Evolutionary conservation across 345 rosid genomes (phyloP), one percentile per base, ranked within the genome.

Genomic region (Eucalyptus paniculata): DNA sequence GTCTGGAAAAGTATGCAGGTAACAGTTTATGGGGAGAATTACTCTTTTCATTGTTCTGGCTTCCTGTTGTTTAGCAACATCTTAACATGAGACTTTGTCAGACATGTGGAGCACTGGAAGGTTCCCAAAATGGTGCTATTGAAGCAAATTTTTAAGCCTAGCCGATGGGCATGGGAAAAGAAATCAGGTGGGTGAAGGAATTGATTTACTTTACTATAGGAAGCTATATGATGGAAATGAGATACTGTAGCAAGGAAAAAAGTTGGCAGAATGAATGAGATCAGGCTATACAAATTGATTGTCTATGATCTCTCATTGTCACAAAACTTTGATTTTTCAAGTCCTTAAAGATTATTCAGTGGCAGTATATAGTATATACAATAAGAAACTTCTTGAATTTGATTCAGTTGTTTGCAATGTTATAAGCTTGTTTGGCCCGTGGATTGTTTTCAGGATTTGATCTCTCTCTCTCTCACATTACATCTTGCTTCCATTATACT

Each of bases 31-130:
- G 47, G 16, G 50, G 42, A 16, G 42, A n/a, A 23, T 23, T 42
- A 82, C 9, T 85, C 34, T 56, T n/a, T 3, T 86, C 72, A 88
- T 58, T 45, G 15, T 18, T 5, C 40, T 13, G 19, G 34, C 47
- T 40, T 77, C 11, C 19, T 23, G 18, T 90, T 17, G 3, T 45
- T 72, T 86, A 60, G 28, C 45, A 37, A 40, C 47, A 37, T 21
- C 47, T 77, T 77, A 21, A 77, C 50, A 16, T 45, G n/a, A 9
- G 24, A 60, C 77, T 18, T 77, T 87, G 88, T 87, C 94, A 96
- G 99, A 94, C 99, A 96, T 49, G 95, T 95, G 89, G 99, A 96
- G 94, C 96, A 96, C 92, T 96, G 99, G 99, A 96, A 96, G 87
- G 99, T 96, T 45, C 99, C 99, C 86, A 96, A 97, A 94, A 95